A percentile compares a stretch with the other conserved stretches of the same genome.
Evolutionary conservation across 1,284 basidiomycete species (phyloP).

Genomic region (Heterobasidion irregulare): DNA sequence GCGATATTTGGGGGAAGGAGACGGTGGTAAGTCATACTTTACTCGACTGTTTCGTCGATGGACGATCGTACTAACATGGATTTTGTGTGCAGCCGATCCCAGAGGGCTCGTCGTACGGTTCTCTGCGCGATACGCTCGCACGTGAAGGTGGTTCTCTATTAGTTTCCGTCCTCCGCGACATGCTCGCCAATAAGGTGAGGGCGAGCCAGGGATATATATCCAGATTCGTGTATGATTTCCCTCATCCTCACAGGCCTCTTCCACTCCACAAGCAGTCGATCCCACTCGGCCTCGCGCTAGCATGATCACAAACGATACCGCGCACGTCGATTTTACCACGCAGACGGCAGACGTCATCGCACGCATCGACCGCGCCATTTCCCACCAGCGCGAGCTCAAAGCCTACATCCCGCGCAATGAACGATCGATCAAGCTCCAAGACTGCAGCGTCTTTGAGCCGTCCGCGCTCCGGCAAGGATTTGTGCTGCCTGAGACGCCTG

Average conservation of each 20-base stretch:
- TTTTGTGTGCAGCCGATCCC: constrained; percentile 36
- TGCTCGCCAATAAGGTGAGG: constrained; percentile 47
- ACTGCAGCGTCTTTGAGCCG: constrained; percentile 18
- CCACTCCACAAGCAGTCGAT: constrained; percentile 8
- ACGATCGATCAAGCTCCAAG: constrained; percentile 38
- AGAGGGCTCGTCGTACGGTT: constrained; percentile 38
- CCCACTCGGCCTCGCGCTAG: neutral
- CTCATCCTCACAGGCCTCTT: neutral
- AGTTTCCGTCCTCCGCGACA: constrained; percentile 59
- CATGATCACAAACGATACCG: constrained; percentile 22
- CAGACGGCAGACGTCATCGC: constrained; percentile 52
- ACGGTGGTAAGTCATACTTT: constrained; percentile 29
- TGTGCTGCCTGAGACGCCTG: constrained; percentile 20
- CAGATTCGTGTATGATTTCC: neutral
- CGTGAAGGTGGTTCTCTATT: constrained; percentile 63
- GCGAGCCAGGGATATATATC: neutral
- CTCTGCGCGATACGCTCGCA: constrained; percentile 56
- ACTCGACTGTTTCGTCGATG: neutral
- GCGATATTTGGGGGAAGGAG: constrained; percentile 44
- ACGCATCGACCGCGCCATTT: constrained; percentile 58
- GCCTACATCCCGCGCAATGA: constrained; percentile 33
- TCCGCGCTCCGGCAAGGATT: neutral
- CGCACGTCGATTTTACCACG: constrained; percentile 46
- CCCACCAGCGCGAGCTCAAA: constrained; percentile 50
- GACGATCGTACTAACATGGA: neutral